Evolutionary conservation across 202 grass and related monocot genomes (phyloP).

Genomic region (Saccharum hybrid): DNA sequence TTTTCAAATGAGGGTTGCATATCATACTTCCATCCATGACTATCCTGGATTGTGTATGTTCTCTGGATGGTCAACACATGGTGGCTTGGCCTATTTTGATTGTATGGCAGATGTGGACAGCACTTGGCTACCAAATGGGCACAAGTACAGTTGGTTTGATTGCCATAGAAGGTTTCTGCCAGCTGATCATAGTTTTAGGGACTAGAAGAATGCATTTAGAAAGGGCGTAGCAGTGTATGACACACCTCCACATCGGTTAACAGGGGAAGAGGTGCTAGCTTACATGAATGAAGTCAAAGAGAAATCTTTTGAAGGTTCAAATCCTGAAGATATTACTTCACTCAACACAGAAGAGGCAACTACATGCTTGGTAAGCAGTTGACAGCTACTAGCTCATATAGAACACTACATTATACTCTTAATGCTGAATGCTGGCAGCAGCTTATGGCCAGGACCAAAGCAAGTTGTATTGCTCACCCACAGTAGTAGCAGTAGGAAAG

Average conservation of each 20-base stretch:
- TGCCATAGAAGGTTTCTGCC: background rate
- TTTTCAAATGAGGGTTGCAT: constrained; percentile 14
- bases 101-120: constrained; percentile 21
- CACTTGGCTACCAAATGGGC: constrained; percentile 18
- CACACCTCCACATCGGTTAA: too few species aligned
- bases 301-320: background rate
- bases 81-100: background rate
- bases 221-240: too few species aligned
- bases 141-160: constrained; percentile 15
- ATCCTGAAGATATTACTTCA: background rate
- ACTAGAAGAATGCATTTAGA: too few species aligned
- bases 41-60: background rate
- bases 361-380: background rate
- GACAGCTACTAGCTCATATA: too few species aligned
- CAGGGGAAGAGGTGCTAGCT: background rate
- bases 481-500: too few species aligned
- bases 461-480: too few species aligned
- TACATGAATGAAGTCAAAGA: constrained; percentile 15
- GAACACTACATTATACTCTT: too few species aligned
- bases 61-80: constrained; percentile 28
- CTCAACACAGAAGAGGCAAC: constrained; percentile 5
- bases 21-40: background rate
- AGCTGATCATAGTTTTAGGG: too few species aligned
- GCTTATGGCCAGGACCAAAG: too few species aligned
- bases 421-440: too few species aligned